A percentile compares a stretch with the other conserved stretches of the same genome.
These are phyloP conservation scores for Yarrowia bubula DNA, from an alignment of 805 yeast species.

Conservation along the genomic window DNA sequence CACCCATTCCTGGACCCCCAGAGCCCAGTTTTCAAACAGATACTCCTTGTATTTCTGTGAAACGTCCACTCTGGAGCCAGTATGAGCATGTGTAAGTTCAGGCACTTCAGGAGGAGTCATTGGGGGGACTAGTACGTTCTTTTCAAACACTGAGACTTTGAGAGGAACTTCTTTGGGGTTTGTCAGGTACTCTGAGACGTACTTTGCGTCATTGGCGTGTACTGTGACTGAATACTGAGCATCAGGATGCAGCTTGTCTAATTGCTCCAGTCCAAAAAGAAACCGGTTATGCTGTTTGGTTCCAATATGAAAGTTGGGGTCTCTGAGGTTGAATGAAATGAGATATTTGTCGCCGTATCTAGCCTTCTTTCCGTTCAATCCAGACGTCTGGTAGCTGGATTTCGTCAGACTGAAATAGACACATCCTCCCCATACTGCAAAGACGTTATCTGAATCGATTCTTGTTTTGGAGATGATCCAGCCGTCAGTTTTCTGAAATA, in stretches of 20 bases:
- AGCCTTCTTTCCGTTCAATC: constrained; percentile 39
- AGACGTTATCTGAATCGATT: constrained; percentile 39
- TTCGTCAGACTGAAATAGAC: constrained; percentile 39
- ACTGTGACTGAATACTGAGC: neutral
- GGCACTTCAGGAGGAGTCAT: constrained; percentile 4
- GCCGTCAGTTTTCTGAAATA: neutral
- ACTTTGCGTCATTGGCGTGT: neutral
- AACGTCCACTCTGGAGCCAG: neutral
- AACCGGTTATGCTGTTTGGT: constrained; percentile 30
- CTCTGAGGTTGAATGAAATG: neutral
- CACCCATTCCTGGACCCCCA: constrained; percentile 32
- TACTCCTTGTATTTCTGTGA: neutral
- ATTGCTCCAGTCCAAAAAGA: constrained; percentile 31
- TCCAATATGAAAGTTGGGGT: constrained; percentile 22
- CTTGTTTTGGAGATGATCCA: constrained; percentile 31
- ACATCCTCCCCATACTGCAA: constrained; percentile 37
- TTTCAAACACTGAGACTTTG: neutral
- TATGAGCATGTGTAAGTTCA: neutral
- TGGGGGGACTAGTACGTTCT: neutral
- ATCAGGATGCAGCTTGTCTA: constrained; percentile 19
- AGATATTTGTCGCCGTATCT: constrained; percentile 27
- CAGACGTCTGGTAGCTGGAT: constrained; percentile 39
- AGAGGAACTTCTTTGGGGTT: neutral
- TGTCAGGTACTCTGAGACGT: neutral
- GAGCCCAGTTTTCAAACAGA: constrained; percentile 31